Percentiles rank a stretch among this genome's conserved stretches.
These are phyloP conservation scores for Nasturtium officinale DNA, from an alignment of 345 rosid genomes.

Conservation along the genomic window DNA sequence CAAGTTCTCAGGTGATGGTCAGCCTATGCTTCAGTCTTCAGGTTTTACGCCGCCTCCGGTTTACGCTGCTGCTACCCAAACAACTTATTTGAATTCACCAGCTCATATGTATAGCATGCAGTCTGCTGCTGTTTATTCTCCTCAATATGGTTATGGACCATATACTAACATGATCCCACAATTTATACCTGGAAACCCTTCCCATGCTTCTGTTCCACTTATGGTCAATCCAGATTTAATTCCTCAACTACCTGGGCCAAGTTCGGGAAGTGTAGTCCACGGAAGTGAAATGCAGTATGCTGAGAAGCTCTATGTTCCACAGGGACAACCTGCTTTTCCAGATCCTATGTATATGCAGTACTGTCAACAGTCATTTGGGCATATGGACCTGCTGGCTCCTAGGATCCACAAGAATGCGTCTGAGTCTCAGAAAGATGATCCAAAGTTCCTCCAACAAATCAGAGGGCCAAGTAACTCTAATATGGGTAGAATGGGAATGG, in stretches of 20 bases:
- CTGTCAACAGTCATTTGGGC: constrained; percentile 55
- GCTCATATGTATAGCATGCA: constrained; percentile 49
- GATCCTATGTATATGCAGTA: constrained; percentile 53
- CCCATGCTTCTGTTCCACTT: constrained; percentile 51
- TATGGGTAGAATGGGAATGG: constrained; percentile 45
- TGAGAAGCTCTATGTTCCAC: constrained; percentile 50
- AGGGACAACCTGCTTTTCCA: constrained; percentile 53
- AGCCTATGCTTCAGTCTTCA: constrained; percentile 56
- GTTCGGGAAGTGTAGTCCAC: constrained; percentile 44
- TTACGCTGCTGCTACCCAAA: constrained; percentile 46
- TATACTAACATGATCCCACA: constrained; percentile 49
- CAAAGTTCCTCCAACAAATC: constrained; percentile 40
- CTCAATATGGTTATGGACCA: constrained; percentile 56
- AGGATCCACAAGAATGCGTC: constrained; percentile 44
- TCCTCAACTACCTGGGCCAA: constrained; percentile 50
- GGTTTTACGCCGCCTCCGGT: constrained; percentile 53
- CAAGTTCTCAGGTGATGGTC: constrained; percentile 48
- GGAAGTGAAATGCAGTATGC: constrained; percentile 54
- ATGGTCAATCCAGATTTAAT: constrained; percentile 44
- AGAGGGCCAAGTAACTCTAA: constrained; percentile 41
- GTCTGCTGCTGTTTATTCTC: constrained; percentile 45
- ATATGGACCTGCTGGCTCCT: constrained; percentile 46
- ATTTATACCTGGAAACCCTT: constrained; percentile 52
- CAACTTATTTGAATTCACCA: constrained; percentile 49
- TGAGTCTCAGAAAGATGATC: constrained; percentile 49